Evolutionary conservation across 1,139 yeast genomes (phyloP).

Genomic region (Sugiyamaella neomexicana): DNA sequence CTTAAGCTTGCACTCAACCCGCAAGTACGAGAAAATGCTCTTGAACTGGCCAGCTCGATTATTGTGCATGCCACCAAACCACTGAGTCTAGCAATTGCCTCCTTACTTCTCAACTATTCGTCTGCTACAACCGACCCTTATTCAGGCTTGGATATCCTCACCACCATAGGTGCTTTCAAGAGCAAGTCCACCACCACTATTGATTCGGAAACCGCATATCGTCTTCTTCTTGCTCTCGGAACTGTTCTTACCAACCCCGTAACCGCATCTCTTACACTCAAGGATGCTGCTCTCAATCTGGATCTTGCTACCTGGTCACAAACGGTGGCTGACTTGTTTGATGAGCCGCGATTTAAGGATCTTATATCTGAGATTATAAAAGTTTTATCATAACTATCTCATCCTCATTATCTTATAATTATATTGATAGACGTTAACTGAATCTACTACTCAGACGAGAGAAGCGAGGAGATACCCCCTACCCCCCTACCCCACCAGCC

Average conservation of each 20-base stretch:
- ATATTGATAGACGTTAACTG: too few relatives aligned
- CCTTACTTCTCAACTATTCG: constrained; percentile 55
- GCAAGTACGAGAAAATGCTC: constrained; percentile 34
- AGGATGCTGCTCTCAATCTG: constrained; percentile 14
- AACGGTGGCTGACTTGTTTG: constrained; percentile 2
- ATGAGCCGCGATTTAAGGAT: constrained; percentile 15
- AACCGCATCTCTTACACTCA: constrained; percentile 8
- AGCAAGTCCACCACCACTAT: constrained; percentile 14
- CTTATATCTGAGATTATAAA: constrained; percentile 4
- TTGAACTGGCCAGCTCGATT: constrained; percentile 37
- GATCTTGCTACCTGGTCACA: constrained; percentile 16
- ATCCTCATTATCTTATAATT: too few relatives aligned
- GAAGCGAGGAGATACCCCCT: too few relatives aligned
- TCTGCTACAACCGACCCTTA: constrained; percentile 41
- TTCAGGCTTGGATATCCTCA: constrained; percentile 32
- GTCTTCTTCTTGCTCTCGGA: constrained; percentile 57
- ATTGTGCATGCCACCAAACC: constrained; percentile 23
- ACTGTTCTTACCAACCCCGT: constrained; percentile 36
- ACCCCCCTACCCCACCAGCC: too few relatives aligned
- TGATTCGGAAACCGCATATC: constrained; percentile 58
- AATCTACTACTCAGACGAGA: too few relatives aligned
- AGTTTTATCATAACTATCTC: constrained; percentile 3
- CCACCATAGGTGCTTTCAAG: constrained; percentile 30
- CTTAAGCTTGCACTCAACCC: constrained; percentile 40
- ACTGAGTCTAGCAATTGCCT: constrained; percentile 49